Base-by-base conservation (phyloP, 1,139 yeast species). In the Schwanniomyces etchellsii region DNA sequence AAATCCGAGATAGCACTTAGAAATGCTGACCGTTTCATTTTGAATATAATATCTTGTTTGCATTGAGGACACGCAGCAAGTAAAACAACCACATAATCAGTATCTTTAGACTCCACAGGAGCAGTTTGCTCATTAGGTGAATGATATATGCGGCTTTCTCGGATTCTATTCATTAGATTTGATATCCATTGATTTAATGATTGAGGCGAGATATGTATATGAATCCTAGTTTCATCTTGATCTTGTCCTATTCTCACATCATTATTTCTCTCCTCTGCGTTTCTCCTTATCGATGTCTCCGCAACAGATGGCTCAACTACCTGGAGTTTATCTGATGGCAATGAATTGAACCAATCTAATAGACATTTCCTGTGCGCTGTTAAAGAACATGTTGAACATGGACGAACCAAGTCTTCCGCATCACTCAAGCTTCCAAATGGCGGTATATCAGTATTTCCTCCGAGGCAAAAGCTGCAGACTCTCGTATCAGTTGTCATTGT, bases 31-130 rank as follows among this genome's bases (percentile, higher is more conserved):
- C 56, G 36, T 33, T 47, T 50, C 56, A 64, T 54, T 16, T 54
- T 43, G 39, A 67, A 64, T 7, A 54, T 44, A 22, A 67, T 60
- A 24, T 57, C 54, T 26, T 52, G 49, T 38, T 64, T 64, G 39
- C 74, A 67, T 39, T 67, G 74, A 2, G 73, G 73, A 38, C 74
- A 67, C 3, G 58, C 49, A 3, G 64, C 63, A 20, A 59, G 35
- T 4, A 60, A 38, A 16, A 52, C 44, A 12, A 52, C 49, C 5
- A 42, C 25, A 15, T 22, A 16, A 5, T 24, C 32, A 21, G 18
- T 24, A 14, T 29, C 23, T 2, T n/a, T 9, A 22, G 12, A 14
- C 6, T 14, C 23, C 3, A 20, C 11, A n/a, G 6, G 12, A 10
- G 11, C 23, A 3, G 18, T 10, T 9, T 7, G 5, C 18, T 21